phyloP scores from a whole-genome alignment of 192 early-diverging fungal species.

The Umbelopsis sp. region DNA sequence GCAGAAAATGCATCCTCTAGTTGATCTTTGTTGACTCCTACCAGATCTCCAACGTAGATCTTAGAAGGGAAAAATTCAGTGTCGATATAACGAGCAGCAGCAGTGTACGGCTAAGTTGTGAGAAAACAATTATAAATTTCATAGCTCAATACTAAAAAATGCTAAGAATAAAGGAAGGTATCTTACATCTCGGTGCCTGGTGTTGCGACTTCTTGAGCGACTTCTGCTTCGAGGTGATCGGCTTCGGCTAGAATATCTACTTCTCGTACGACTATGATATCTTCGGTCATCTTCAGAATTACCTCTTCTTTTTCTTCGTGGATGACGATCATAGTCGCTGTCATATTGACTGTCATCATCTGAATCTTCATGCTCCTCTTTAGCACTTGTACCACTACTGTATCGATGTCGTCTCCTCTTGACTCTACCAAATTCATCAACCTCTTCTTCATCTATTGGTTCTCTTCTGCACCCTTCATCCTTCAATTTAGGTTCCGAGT shows the following conservation, averaged over 20 bases:
- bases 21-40: slow-evolving; percentile 27
- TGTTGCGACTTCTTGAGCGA: slow-evolving; percentile 10
- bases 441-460: slow-evolving; percentile 38
- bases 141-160: not conserved
- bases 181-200: slow-evolving; percentile 11
- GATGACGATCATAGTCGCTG: not conserved
- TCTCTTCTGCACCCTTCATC: not conserved
- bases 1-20: slow-evolving; percentile 40
- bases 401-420: slow-evolving; percentile 28
- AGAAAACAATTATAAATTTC: not conserved
- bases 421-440: slow-evolving; percentile 44
- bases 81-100: slow-evolving; percentile 51
- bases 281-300: slow-evolving; percentile 14
- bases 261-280: not conserved
- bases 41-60: slow-evolving; percentile 52
- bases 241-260: slow-evolving; percentile 8
- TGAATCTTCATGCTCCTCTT: not conserved
- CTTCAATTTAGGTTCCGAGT: not conserved
- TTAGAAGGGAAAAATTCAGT: slow-evolving; percentile 55
- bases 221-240: slow-evolving; percentile 10
- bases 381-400: not conserved
- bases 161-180: not conserved
- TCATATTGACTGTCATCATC: slow-evolving; percentile 10
- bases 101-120: slow-evolving; percentile 37
- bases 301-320: slow-evolving; percentile 13